These are phyloP conservation scores for Microsporum ferrugineum DNA, from an alignment of 2,329 filamentous ascomycete genomes.

Conservation along the genomic window DNA sequence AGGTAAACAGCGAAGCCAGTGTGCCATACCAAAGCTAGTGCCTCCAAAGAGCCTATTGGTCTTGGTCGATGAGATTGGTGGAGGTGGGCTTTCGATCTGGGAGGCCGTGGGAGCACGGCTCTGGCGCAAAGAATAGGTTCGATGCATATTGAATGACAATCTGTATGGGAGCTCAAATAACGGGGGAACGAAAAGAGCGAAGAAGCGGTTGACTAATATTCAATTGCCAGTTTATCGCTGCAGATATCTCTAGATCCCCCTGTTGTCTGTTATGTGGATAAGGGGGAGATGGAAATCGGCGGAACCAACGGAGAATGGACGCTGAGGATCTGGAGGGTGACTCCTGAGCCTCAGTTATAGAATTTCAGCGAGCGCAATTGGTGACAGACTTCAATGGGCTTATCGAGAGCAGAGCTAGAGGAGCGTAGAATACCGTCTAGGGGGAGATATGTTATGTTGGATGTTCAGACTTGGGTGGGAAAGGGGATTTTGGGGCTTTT, in stretches of 20 bases:
- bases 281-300: neutral
- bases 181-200: neutral
- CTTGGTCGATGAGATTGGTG: conserved; percentile 85
- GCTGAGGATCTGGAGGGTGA: neutral
- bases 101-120: conserved; percentile 91
- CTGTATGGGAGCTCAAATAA: too few species aligned
- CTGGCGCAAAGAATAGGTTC: conserved; percentile 98
- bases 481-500: neutral
- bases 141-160: conserved; percentile 60
- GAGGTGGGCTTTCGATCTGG: conserved; percentile 81
- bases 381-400: neutral
- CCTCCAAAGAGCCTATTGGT: conserved; percentile 78
- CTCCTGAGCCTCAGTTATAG: neutral
- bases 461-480: neutral
- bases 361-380: neutral
- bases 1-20: conserved; percentile 4
- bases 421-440: neutral
- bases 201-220: neutral
- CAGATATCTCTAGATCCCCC: neutral
- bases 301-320: neutral
- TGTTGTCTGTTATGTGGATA: neutral
- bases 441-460: neutral
- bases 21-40: conserved; percentile 64
- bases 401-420: neutral
- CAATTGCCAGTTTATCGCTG: neutral